A percentile compares a stretch with the other conserved stretches of the same genome.
Conservation (phyloP, 2,329 filamentous ascomycete genomes). For the Dothideomycetes sp. region DNA sequence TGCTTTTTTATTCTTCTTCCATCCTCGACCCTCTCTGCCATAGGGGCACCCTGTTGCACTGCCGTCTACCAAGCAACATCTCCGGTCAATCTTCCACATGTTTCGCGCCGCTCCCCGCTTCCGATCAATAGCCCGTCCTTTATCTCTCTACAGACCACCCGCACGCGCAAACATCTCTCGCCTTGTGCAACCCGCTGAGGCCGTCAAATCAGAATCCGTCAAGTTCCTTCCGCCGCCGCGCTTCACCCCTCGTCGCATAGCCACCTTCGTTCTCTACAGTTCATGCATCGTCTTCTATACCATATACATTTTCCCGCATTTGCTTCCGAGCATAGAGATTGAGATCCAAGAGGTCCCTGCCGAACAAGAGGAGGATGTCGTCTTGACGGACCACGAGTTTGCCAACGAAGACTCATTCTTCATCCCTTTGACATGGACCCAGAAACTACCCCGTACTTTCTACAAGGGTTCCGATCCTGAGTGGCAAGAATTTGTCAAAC, state of each 20-base stretch:
- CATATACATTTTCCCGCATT: conserved; percentile 19
- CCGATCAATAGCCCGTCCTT: conserved; percentile 6
- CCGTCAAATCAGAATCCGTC: conserved; percentile 20
- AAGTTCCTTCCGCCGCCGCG: conserved; percentile 30
- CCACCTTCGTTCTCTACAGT: conserved; percentile 19
- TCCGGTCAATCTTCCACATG: background rate
- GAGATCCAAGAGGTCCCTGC: conserved; percentile 20
- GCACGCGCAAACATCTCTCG: background rate
- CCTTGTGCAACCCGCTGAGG: background rate
- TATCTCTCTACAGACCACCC: conserved; percentile 3
- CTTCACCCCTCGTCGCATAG: conserved; percentile 24
- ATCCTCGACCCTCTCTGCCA: background rate
- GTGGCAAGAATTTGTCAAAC: conserved; percentile 42
- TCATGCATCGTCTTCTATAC: conserved; percentile 17
- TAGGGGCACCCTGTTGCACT: background rate
- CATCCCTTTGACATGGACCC: conserved; percentile 41
- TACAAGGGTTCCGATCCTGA: conserved; percentile 46
- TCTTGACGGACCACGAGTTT: conserved; percentile 25
- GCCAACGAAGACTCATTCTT: conserved; percentile 34
- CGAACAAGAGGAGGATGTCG: conserved; percentile 24
- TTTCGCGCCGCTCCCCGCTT: conserved; percentile 10
- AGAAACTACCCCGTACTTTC: conserved; percentile 31
- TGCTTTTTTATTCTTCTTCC: too few relatives aligned
- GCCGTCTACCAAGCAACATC: background rate
- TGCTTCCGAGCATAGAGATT: conserved; percentile 22